Evolutionary conservation across 768 basidiomycete genomes (phyloP), one percentile per base, ranked within the genome.

Genomic region (Boletus patriciae): DNA sequence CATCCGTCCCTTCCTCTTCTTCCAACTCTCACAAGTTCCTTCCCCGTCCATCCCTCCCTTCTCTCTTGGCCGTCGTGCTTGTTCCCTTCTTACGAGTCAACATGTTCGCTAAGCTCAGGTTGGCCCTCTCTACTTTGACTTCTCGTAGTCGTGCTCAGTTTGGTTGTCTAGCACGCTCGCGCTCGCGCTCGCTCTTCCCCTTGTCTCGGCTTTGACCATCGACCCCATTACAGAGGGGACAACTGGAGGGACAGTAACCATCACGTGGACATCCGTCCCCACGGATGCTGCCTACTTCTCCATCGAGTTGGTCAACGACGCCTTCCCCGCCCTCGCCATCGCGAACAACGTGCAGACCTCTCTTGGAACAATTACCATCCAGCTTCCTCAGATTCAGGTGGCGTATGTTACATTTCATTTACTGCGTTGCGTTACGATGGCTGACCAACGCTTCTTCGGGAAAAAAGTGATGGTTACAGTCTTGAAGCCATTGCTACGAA

Each of bases 261-360:
- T 87, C 50, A 72, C 62, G 0, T 88, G 86, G 86, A 68, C 73
- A 2, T 69, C 72, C 12, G 41, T 44, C 1, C 54, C 75, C 3
- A 58, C 63, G 11, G 86, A 88, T 61, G 74, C 81, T 0, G 3
- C 47, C 0, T 50, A 54, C 5, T 83, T 79, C 64, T 73, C 78
- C 19, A 34, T 87, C 16, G 76, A 82, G 67, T 70, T 88, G 52
- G 88, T 87, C 78, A 74, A 86, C 72, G 70, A 82, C 53, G 52
- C 74, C 0, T 81, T 78, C n/a, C n/a, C n/a, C n/a, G n/a, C n/a
- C n/a, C n/a, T n/a, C 46, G 85, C 80, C 45, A 76, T 88, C 52
- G 79, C 77, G 13, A 85, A 80, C 76, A 83, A 81, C 57, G 73
- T 88, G 2, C 54, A 73, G 21, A 74, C 81, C 1, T 40, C 71